phyloP scores from a whole-genome alignment of 2,329 filamentous ascomycete species.

The Talaromyces sp. region DNA sequence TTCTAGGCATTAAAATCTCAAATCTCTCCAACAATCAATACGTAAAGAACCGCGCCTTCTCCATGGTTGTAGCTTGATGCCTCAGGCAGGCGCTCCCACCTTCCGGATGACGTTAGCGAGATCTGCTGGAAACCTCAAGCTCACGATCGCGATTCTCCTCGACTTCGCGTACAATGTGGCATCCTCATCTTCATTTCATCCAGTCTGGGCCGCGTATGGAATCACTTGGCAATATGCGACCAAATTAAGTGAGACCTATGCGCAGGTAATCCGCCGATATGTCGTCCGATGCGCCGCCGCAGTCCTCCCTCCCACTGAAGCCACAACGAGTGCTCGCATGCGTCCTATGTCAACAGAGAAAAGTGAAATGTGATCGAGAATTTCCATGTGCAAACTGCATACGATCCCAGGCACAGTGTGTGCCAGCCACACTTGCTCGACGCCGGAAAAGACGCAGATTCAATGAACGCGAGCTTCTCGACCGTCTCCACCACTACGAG shows the following conservation, averaged over 20 bases:
- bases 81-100: not conserved
- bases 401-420: constrained; percentile 59
- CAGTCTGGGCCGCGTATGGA: too few relatives aligned
- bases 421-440: constrained; percentile 46
- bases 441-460: constrained; percentile 58
- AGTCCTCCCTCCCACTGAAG: not conserved
- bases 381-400: constrained; percentile 69
- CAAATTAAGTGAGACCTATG: not conserved
- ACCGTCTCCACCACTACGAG: constrained; percentile 68
- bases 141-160: not conserved
- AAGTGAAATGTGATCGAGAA: constrained; percentile 70
- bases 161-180: not conserved
- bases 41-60: not conserved
- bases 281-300: not conserved
- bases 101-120: not conserved
- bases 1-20: not conserved
- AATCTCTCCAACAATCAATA: not conserved
- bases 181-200: not conserved
- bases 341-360: constrained; percentile 70
- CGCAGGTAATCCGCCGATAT: not conserved
- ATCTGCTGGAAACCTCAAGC: not conserved
- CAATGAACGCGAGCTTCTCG: constrained; percentile 66
- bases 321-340: constrained; percentile 46
- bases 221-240: not conserved
- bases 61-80: not conserved